Evolutionary conservation across 2,329 filamentous ascomycete genomes (phyloP).

Genomic region (Whalleya microplaca): DNA sequence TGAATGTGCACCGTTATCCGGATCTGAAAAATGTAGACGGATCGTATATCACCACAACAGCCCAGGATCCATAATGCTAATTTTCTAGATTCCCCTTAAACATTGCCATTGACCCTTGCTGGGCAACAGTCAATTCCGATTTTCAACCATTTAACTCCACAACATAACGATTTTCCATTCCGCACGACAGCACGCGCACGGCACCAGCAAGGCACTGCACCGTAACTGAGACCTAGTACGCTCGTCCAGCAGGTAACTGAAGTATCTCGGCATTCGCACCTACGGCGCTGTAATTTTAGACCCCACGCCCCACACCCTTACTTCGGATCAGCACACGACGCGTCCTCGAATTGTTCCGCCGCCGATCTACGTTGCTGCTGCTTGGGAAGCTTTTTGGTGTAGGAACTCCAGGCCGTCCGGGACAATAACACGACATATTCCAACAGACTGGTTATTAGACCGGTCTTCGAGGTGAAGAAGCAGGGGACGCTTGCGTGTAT

Average conservation of each 20-base stretch:
- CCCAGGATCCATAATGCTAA: conserved; percentile 36
- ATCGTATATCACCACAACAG: conserved; percentile 35
- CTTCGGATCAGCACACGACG: conserved; percentile 24
- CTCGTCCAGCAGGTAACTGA: background rate
- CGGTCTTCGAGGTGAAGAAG: conserved; percentile 25
- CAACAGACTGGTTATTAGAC: conserved; percentile 39
- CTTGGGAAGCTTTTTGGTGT: conserved; percentile 8
- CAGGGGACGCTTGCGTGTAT: conserved; percentile 1
- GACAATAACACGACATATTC: conserved; percentile 10
- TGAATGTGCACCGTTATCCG: conserved; percentile 32
- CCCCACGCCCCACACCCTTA: conserved; percentile 22
- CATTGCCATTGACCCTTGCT: conserved; percentile 38
- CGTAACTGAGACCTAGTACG: no score
- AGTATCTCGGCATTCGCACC: conserved; percentile 16
- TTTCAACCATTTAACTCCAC: conserved; percentile 29
- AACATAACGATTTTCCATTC: conserved; percentile 24
- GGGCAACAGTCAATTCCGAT: conserved; percentile 32
- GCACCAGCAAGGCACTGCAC: background rate
- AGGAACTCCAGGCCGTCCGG: background rate
- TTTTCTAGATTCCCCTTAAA: conserved; percentile 37
- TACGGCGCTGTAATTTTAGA: conserved; percentile 24
- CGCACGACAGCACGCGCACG: conserved; percentile 16
- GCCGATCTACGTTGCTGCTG: conserved; percentile 19
- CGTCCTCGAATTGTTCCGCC: conserved; percentile 16
- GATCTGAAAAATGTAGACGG: conserved; percentile 38